Conservation (phyloP, 257 asterid genomes). For the Plantago ovata region DNA sequence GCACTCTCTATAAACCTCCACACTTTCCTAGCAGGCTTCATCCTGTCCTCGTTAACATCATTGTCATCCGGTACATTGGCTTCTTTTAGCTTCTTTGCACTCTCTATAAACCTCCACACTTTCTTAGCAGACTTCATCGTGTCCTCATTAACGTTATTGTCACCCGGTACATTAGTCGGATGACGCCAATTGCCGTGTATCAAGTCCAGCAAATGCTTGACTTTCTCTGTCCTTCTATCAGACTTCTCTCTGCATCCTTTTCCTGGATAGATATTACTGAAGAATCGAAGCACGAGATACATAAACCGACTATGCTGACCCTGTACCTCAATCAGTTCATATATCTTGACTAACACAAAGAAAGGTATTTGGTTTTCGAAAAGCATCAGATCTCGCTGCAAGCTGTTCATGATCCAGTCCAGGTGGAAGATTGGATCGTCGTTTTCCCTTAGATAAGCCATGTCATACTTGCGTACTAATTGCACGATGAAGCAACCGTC, state of each 20-base stretch:
- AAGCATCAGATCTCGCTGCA: conserved; percentile 29
- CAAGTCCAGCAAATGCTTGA: conserved; percentile 27
- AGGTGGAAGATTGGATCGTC: conserved; percentile 21
- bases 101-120: conserved; percentile 9
- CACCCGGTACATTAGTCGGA: background rate
- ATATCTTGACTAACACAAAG: conserved; percentile 21
- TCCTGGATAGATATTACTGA: conserved; percentile 14
- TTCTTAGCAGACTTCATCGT: background rate
- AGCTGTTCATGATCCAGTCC: conserved; percentile 25
- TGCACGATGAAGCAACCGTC: conserved; percentile 43
- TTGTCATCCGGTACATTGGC: background rate
- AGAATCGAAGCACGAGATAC: conserved; percentile 12
- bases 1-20: conserved; percentile 17
- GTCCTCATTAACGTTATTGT: background rate
- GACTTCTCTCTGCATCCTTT: background rate
- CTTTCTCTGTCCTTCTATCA: background rate
- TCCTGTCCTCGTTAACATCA: background rate
- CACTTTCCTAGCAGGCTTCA: background rate
- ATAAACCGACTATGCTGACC: conserved; percentile 12
- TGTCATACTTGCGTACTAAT: conserved; percentile 10
- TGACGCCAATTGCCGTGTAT: conserved; percentile 22
- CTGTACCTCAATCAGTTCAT: conserved; percentile 22
- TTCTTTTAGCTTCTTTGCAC: conserved; percentile 22
- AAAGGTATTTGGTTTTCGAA: conserved; percentile 36
- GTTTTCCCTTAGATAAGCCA: background rate